phyloP scores from a whole-genome alignment of 129 eudicot species.

The Ambrosia trifida region DNA sequence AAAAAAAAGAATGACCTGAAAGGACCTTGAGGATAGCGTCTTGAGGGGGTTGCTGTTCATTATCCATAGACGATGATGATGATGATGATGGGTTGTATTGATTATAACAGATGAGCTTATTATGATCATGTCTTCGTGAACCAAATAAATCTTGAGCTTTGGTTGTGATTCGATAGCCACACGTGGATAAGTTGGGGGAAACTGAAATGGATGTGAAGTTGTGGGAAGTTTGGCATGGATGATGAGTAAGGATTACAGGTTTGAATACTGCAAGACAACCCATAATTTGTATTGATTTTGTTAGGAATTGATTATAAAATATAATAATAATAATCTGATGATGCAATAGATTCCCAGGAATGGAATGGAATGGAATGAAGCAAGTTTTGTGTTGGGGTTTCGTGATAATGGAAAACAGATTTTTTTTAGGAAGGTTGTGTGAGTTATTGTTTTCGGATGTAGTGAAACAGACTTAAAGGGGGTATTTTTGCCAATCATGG shows the following conservation, averaged over 20 bases:
- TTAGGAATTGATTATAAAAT: too few relatives aligned
- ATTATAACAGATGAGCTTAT: slow-evolving; percentile 42
- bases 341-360: too few relatives aligned
- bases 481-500: neutral
- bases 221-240: slow-evolving; percentile 48
- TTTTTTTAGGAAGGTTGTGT: neutral
- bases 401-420: slow-evolving; percentile 8
- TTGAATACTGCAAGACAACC: slow-evolving; percentile 51
- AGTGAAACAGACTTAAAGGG: neutral
- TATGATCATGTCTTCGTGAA: slow-evolving; percentile 22
- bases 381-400: slow-evolving; percentile 17
- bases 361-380: slow-evolving; percentile 6
- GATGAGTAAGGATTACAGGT: slow-evolving; percentile 49
- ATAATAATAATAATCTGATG: too few relatives aligned
- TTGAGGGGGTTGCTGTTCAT: slow-evolving; percentile 68
- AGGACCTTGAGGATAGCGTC: slow-evolving; percentile 92
- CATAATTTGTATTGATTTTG: slow-evolving; percentile 39
- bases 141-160: slow-evolving; percentile 20
- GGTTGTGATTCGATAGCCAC: slow-evolving; percentile 33
- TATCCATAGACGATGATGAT: slow-evolving; percentile 31
- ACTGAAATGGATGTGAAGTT: slow-evolving; percentile 30
- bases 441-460: neutral
- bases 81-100: slow-evolving; percentile 38
- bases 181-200: slow-evolving; percentile 40
- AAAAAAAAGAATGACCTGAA: slow-evolving; percentile 53